Conservation (phyloP, 129 eudicot species). For the sunflower (Helianthus annuus) region DNA sequence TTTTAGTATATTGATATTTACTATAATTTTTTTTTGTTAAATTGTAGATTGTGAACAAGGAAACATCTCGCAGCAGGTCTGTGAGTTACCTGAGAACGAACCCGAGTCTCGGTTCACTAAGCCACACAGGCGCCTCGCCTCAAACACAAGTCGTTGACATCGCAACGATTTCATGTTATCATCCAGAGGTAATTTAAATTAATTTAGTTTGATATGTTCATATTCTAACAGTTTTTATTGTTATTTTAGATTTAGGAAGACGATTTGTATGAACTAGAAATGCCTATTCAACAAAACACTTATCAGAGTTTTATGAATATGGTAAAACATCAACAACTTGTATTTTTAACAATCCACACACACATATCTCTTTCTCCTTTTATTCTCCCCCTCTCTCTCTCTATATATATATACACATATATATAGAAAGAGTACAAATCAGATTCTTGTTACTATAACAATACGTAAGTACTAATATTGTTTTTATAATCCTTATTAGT, state of each 20-base stretch:
- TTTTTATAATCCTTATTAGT: no score
- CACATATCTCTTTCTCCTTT: no score
- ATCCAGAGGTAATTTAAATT: background rate
- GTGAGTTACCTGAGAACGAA: background rate
- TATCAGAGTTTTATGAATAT: background rate
- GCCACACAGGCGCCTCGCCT: background rate
- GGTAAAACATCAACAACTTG: no score
- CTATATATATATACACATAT: no score
- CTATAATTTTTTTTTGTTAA: background rate
- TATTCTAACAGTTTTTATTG: background rate
- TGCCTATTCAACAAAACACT: background rate
- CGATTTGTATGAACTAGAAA: background rate
- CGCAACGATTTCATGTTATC: background rate
- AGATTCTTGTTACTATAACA: no score
- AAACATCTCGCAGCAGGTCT: background rate
- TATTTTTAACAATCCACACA: no score
- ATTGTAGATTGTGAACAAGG: background rate
- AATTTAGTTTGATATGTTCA: no score
- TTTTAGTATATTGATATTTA: no score
- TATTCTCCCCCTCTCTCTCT: no score
- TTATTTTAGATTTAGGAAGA: background rate
- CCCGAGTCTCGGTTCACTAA: background rate
- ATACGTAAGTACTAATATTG: no score
- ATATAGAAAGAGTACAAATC: no score
- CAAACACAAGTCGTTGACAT: background rate